Conservation (phyloP, 768 basidiomycete species). For the Tylopilus sp. region DNA sequence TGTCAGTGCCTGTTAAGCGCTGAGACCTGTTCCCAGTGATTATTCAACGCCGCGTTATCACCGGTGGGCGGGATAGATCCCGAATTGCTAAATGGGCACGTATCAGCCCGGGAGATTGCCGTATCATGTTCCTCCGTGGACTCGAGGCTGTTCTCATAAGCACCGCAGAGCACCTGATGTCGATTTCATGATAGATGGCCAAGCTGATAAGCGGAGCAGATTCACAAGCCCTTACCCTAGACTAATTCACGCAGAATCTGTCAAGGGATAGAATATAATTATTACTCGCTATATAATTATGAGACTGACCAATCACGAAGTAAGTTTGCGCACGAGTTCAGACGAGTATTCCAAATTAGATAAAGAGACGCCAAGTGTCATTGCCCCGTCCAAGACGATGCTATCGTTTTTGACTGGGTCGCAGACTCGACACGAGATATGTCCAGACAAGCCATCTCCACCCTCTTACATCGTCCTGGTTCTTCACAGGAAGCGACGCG, state of each 20-base stretch:
- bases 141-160: background rate
- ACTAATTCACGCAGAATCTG: background rate
- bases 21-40: background rate
- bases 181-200: background rate
- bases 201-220: background rate
- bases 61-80: background rate
- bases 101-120: background rate
- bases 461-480: conserved; percentile 1
- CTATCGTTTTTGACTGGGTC: background rate
- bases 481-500: background rate
- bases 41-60: background rate
- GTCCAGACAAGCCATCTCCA: conserved; percentile 14
- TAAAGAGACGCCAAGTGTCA: background rate
- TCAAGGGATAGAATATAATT: background rate
- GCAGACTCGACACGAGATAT: conserved; percentile 13
- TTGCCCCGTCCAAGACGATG: background rate
- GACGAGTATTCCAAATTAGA: background rate
- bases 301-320: background rate
- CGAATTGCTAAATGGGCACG: background rate
- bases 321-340: background rate
- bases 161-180: background rate
- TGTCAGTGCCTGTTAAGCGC: background rate
- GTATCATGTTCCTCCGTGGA: background rate
- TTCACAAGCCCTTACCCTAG: conserved; percentile 1
- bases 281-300: background rate